Conservation (phyloP, 2,329 filamentous ascomycete species). For the Phoma herbarum region DNA sequence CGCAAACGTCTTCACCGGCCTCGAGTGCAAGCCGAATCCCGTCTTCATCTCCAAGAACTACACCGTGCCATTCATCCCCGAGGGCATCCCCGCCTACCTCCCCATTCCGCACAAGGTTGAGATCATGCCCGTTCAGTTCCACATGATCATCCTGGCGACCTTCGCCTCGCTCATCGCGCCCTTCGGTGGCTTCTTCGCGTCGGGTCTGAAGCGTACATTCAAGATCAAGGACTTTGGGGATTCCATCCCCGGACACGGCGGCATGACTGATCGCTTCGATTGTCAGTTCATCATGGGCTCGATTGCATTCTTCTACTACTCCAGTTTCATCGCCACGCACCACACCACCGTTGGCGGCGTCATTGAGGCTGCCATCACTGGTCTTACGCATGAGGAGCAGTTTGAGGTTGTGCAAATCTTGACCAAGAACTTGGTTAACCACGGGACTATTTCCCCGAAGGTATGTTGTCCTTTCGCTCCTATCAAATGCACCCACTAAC, state of each 20-base stretch:
- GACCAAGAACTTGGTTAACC: constrained; percentile 70
- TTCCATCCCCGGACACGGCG: constrained; percentile 95
- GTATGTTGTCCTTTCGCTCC: constrained; percentile 28
- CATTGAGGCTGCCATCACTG: constrained; percentile 89
- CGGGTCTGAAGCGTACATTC: constrained; percentile 96
- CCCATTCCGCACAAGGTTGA: constrained; percentile 76
- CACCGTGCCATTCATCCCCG: constrained; percentile 63
- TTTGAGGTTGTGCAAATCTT: constrained; percentile 75
- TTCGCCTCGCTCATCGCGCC: constrained; percentile 97
- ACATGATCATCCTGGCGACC: constrained; percentile 86
- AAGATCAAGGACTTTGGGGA: constrained; percentile 99
- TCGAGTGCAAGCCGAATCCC: constrained; percentile 89
- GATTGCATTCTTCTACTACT: constrained; percentile 98
- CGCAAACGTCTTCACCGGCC: constrained; percentile 88
- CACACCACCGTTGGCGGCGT: constrained; percentile 85
- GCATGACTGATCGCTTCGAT: constrained; percentile 99
- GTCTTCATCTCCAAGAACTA: constrained; percentile 85
- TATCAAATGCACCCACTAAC: not conserved
- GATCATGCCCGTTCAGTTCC: constrained; percentile 89
- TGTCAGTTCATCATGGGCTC: constrained; percentile 99
- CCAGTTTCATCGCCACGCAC: constrained; percentile 92
- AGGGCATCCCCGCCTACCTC: constrained; percentile 35
- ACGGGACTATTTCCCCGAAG: constrained; percentile 65
- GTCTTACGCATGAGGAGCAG: constrained; percentile 87
- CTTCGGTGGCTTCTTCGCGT: constrained; percentile 98